These are phyloP conservation scores for Saccharomyces kudriavzevii DNA, from an alignment of 805 yeast species.

Conservation along the genomic window DNA sequence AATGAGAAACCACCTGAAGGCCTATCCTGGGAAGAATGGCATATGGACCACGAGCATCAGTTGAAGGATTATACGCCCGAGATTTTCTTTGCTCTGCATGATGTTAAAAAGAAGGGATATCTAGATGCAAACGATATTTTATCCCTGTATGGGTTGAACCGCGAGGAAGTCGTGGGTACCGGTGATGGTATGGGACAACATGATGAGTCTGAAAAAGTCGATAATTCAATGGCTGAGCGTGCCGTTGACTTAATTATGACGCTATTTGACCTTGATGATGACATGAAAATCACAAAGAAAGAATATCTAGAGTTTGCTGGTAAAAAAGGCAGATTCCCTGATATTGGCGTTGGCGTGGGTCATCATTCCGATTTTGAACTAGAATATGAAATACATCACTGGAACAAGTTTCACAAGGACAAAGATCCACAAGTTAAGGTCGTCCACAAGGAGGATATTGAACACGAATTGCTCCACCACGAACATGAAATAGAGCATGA, in stretches of 20 bases:
- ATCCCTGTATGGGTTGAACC: slow-evolving; percentile 68
- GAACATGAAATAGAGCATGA: slow-evolving; percentile 73
- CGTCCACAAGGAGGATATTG: slow-evolving; percentile 83
- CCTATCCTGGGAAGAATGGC: slow-evolving; percentile 74
- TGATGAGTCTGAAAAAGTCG: slow-evolving; percentile 55
- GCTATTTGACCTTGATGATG: slow-evolving; percentile 57
- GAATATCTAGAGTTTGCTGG: slow-evolving; percentile 62
- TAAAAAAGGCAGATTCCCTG: slow-evolving; percentile 72
- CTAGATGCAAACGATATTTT: slow-evolving; percentile 58
- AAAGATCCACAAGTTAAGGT: slow-evolving; percentile 73
- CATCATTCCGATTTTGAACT: slow-evolving; percentile 90
- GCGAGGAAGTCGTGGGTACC: slow-evolving; percentile 69
- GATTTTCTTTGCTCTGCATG: slow-evolving; percentile 76
- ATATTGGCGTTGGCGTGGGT: slow-evolving; percentile 87
- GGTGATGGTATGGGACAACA: slow-evolving; percentile 87
- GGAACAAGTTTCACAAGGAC: slow-evolving; percentile 72
- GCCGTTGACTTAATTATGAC: slow-evolving; percentile 49
- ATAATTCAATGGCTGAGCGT: slow-evolving; percentile 42
- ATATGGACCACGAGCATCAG: slow-evolving; percentile 85
- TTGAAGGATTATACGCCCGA: slow-evolving; percentile 64
- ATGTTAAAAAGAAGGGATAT: slow-evolving; percentile 49
- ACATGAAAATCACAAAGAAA: slow-evolving; percentile 53
- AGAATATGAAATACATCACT: slow-evolving; percentile 91
- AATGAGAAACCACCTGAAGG: slow-evolving; percentile 43
- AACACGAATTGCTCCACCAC: slow-evolving; percentile 76